Conservation (phyloP, 1,284 basidiomycete genomes). For the Chalciporus sp. region DNA sequence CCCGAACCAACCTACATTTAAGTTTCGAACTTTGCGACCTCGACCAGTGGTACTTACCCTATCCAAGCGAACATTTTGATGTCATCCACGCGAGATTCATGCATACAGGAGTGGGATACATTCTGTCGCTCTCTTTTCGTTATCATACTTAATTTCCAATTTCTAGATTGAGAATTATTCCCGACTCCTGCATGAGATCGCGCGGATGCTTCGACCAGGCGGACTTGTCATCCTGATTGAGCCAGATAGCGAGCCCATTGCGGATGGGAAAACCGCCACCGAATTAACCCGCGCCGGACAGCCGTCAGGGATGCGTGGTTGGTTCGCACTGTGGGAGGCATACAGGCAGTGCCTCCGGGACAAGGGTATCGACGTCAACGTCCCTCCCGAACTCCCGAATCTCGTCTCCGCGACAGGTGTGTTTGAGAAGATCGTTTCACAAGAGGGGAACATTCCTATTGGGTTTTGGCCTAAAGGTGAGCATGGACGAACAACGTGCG, state of each 20-base stretch:
- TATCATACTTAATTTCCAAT: neutral
- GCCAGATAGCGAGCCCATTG: conserved; percentile 51
- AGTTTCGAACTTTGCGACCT: conserved; percentile 73
- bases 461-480: conserved; percentile 62
- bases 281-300: conserved; percentile 38
- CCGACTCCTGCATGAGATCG: conserved; percentile 58
- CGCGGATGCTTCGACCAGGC: conserved; percentile 65
- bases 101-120: conserved; percentile 52
- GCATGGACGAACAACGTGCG: conserved; percentile 7
- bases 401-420: conserved; percentile 46
- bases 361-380: conserved; percentile 56
- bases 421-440: conserved; percentile 53
- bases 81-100: conserved; percentile 67
- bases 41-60: conserved; percentile 58
- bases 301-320: conserved; percentile 50
- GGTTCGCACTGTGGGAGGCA: conserved; percentile 63
- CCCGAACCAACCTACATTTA: conserved; percentile 9
- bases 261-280: conserved; percentile 44
- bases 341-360: conserved; percentile 53
- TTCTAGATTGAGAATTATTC: conserved; percentile 61
- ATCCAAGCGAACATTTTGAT: conserved; percentile 62
- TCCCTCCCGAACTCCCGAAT: conserved; percentile 53
- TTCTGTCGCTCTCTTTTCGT: conserved; percentile 6
- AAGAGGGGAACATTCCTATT: conserved; percentile 57
- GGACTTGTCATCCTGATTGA: conserved; percentile 70